phyloP scores from a whole-genome alignment of 345 rosid genomes.

The Corchorus olitorius region DNA sequence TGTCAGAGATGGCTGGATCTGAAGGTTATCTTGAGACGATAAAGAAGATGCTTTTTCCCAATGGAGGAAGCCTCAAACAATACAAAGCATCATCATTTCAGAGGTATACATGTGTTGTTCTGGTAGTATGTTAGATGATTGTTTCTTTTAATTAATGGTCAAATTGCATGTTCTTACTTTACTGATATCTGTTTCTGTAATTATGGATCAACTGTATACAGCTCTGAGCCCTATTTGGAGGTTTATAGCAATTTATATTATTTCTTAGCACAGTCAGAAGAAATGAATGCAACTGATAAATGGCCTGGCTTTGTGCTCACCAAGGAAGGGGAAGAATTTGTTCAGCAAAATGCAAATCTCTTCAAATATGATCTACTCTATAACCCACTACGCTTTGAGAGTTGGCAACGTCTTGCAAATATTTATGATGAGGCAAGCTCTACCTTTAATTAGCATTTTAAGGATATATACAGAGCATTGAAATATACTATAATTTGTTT shows the following conservation, averaged over 20 bases:
- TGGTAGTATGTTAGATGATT: background rate
- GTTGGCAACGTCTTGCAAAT: constrained; percentile 94
- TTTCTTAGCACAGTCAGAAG: constrained; percentile 87
- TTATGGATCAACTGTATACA: constrained; percentile 44
- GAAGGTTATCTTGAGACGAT: constrained; percentile 79
- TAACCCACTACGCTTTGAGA: constrained; percentile 87
- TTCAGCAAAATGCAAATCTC: constrained; percentile 84
- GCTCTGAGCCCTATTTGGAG: constrained; percentile 81
- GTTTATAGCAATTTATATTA: constrained; percentile 86
- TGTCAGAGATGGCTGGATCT: constrained; percentile 84
- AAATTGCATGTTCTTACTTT: constrained; percentile 16
- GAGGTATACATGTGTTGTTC: constrained; percentile 45
- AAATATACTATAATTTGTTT: constrained; percentile 16
- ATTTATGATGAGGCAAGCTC: constrained; percentile 87
- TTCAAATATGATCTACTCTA: constrained; percentile 87
- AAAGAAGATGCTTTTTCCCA: constrained; percentile 61
- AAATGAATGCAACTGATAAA: constrained; percentile 92
- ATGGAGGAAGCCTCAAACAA: constrained; percentile 60
- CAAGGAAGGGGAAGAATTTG: constrained; percentile 97
- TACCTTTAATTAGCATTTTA: constrained; percentile 22
- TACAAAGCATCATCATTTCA: constrained; percentile 53
- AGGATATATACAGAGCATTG: constrained; percentile 14
- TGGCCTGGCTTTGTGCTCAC: constrained; percentile 99
- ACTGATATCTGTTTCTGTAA: constrained; percentile 26
- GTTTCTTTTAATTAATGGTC: constrained; percentile 15